Conservation (phyloP, 345 rosid species). For the Brassica carinata region DNA sequence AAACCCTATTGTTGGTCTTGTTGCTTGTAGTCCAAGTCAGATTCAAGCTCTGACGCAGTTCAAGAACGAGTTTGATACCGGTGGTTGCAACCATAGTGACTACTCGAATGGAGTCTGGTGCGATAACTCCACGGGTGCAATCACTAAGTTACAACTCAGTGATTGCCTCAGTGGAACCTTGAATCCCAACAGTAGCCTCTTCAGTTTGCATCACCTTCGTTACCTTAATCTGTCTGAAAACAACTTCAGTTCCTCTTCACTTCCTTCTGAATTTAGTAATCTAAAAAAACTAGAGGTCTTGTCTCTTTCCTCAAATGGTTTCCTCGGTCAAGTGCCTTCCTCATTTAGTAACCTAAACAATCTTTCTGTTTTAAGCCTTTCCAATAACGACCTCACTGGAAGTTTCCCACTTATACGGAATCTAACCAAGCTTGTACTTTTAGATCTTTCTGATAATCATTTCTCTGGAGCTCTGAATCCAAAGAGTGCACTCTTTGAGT, state of each 20-base stretch:
- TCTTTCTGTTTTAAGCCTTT: background rate
- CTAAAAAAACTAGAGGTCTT: constrained; percentile 18
- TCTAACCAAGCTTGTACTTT: background rate
- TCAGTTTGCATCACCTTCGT: background rate
- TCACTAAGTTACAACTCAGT: background rate
- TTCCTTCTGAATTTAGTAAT: constrained; percentile 2
- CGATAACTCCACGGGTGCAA: background rate
- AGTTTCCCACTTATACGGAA: constrained; percentile 15
- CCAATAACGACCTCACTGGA: background rate
- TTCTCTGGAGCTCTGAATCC: constrained; percentile 4
- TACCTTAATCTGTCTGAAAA: background rate
- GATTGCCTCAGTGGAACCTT: constrained; percentile 16
- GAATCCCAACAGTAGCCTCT: constrained; percentile 32
- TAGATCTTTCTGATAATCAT: background rate
- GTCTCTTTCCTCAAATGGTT: constrained; percentile 15
- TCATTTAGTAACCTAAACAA: background rate
- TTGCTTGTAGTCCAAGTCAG: background rate
- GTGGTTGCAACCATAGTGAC: constrained; percentile 2
- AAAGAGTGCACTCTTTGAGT: background rate
- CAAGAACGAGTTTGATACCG: constrained; percentile 22
- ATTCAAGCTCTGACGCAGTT: constrained; percentile 16
- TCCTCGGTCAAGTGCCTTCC: constrained; percentile 23
- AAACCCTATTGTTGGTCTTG: background rate
- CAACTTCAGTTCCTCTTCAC: constrained; percentile 22
- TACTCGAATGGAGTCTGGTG: background rate